A percentile compares a stretch with the other conserved stretches of the same genome.
phyloP scores from a whole-genome alignment of 495 filamentous ascomycete genomes.

The Talaromyces adpressus region DNA sequence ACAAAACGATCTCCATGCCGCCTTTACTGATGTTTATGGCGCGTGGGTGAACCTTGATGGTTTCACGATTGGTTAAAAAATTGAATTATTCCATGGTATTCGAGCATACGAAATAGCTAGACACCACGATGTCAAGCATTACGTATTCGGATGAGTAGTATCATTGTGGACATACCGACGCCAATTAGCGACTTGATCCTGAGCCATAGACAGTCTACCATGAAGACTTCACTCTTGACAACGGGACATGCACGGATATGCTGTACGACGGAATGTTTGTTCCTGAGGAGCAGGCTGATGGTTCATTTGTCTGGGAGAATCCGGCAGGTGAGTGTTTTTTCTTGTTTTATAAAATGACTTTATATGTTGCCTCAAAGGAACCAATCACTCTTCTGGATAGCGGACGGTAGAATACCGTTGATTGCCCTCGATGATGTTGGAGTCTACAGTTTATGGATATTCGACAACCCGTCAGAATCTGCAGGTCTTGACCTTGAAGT shows the following conservation, averaged over 20 bases:
- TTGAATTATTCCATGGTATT: constrained; percentile 48
- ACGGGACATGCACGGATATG: constrained; percentile 50
- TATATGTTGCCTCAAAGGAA: neutral
- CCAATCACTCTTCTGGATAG: constrained; percentile 9
- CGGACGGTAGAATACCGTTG: constrained; percentile 25
- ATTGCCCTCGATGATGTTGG: constrained; percentile 47
- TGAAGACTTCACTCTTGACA: constrained; percentile 33
- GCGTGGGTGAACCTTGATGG: constrained; percentile 50
- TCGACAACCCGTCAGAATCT: constrained; percentile 41
- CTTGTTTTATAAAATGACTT: neutral
- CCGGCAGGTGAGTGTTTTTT: constrained; percentile 12
- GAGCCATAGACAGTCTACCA: constrained; percentile 4
- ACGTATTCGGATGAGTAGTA: constrained; percentile 40
- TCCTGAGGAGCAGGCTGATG: constrained; percentile 1
- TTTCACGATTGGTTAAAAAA: constrained; percentile 45
- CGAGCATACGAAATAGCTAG: constrained; percentile 48
- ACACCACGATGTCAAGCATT: constrained; percentile 42
- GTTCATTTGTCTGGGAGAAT: constrained; percentile 8
- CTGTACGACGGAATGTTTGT: constrained; percentile 18
- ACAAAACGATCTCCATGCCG: constrained; percentile 34
- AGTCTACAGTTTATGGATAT: constrained; percentile 48
- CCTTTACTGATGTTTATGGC: constrained; percentile 13
- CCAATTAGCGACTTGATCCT: constrained; percentile 47
- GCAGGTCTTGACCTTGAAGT: constrained; percentile 46
- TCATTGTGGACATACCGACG: constrained; percentile 46